Evolutionary conservation across 148 eudicot species (phyloP).

Genomic region (Camellia granthamiana): DNA sequence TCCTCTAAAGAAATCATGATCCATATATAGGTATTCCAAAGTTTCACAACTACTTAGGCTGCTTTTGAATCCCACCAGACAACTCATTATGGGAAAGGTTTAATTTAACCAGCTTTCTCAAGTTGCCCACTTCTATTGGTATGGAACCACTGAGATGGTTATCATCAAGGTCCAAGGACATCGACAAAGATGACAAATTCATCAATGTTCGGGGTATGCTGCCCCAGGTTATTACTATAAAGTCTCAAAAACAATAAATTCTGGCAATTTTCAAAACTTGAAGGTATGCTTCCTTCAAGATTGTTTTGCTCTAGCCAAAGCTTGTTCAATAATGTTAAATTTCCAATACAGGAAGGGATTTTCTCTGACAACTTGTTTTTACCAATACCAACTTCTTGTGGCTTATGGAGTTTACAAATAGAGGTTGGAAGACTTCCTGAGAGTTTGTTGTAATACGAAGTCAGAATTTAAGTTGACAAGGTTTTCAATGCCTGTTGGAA

Average conservation of each 20-base stretch:
- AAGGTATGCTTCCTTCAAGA: conserved; percentile 24
- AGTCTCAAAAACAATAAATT: conserved; percentile 24
- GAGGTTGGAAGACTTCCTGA: background rate
- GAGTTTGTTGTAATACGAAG: too few species aligned
- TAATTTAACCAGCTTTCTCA: conserved; percentile 22
- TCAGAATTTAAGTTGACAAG: background rate
- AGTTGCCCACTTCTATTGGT: conserved; percentile 26
- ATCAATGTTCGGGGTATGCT: conserved; percentile 29
- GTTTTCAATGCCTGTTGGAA: conserved; percentile 11
- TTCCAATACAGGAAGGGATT: conserved; percentile 30
- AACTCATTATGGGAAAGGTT: conserved; percentile 32
- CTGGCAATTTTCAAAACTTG: conserved; percentile 29
- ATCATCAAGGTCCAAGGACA: conserved; percentile 8
- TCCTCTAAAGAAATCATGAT: conserved; percentile 29
- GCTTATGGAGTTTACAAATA: conserved; percentile 6
- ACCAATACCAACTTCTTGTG: conserved; percentile 1
- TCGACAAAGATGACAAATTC: conserved; percentile 16
- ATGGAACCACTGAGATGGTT: conserved; percentile 35
- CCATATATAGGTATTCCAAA: conserved; percentile 20
- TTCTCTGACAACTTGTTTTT: conserved; percentile 23
- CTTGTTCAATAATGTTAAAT: conserved; percentile 13
- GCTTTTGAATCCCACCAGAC: conserved; percentile 36
- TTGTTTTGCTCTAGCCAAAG: conserved; percentile 15
- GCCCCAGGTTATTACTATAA: conserved; percentile 23
- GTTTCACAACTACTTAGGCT: conserved; percentile 24